Evolutionary conservation across 768 basidiomycete genomes (phyloP), one percentile per base, ranked within the genome.

Genomic region (Hygrocybe punicea): DNA sequence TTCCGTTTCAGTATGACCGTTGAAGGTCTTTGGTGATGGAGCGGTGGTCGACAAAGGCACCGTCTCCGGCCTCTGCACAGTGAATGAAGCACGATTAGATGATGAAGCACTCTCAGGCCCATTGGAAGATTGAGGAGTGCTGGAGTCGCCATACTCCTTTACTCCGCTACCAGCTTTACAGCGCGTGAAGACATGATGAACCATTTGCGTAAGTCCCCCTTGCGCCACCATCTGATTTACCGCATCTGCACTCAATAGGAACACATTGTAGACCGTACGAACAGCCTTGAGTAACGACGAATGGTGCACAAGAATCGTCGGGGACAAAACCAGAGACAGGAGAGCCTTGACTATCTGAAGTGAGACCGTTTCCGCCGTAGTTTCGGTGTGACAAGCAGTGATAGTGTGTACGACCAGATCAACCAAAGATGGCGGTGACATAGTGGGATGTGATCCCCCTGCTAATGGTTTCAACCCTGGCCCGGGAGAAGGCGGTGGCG

Each of bases 211-310:
- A 16, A 99, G 81, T 16, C 95, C 93, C 17, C 96, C 97, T 71
- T 99, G 97, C 16, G 97, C 97, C 36, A 99, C 96, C 78, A 91
- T 95, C 73, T 98, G 97, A 63, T 96, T 98, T 50, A 94, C 89
- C 4, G 88, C 82, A 65, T 96, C 93, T 19, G 82, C 80, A 64
- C 92, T 94, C 58, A 98, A 79, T 24, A 99, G 78, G 70, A 98
- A 99, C 58, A 99, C 87, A 69, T 99, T 98, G 76, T 98, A 99
- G 3, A 99, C 97, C 17, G 97, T 98, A 47, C 97, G 84, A 33
- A 99, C 91, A 25, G 94, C 93, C 71, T 98, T 98, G 62, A 99
- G 82, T 44, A 99, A 79, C 10, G 93, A 90, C 4, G 94, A 97
- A 68, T 98, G 97, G 71, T 99, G 97, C 3, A 98, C 92, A 24